These are phyloP conservation scores for Raphanus sativus DNA, from an alignment of 345 rosid genomes.

Conservation along the genomic window DNA sequence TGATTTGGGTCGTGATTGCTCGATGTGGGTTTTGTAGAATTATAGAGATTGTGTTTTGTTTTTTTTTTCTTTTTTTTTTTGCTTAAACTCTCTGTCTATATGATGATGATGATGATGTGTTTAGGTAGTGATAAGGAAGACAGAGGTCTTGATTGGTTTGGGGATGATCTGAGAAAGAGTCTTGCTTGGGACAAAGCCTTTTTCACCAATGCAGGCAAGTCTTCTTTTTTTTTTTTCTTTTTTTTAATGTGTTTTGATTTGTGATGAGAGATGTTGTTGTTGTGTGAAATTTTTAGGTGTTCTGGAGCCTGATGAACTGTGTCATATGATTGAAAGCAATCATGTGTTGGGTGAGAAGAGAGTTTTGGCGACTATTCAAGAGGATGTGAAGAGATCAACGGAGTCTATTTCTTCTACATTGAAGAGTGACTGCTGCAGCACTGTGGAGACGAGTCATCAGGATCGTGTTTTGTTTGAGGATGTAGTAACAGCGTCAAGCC, in stretches of 20 bases:
- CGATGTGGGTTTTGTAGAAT: not conserved
- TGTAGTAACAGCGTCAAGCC: conserved; percentile 74
- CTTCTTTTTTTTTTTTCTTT: not conserved
- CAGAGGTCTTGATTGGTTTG: conserved; percentile 39
- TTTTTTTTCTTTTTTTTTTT: too few species aligned
- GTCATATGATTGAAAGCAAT: conserved; percentile 61
- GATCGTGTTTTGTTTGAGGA: conserved; percentile 68
- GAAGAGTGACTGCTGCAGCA: conserved; percentile 50
- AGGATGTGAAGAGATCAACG: conserved; percentile 63
- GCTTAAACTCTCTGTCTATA: too few species aligned
- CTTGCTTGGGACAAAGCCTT: conserved; percentile 96
- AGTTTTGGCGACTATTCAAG: conserved; percentile 61
- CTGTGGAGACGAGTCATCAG: conserved; percentile 48
- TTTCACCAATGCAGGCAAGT: conserved; percentile 83
- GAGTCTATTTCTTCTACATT: conserved; percentile 64
- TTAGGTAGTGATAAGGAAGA: conserved; percentile 46
- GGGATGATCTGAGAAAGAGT: conserved; percentile 67
- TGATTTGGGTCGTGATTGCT: not conserved
- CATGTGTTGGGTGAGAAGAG: conserved; percentile 43
- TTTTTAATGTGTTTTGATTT: not conserved
- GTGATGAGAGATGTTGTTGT: conserved; percentile 21
- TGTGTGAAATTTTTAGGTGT: conserved; percentile 49
- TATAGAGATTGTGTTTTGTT: too few species aligned
- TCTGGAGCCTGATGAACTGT: conserved; percentile 83
- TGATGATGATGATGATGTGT: conserved; percentile 5